A percentile compares a stretch with the other conserved stretches of the same genome.
These are phyloP conservation scores for Xerocomellus amylosporus DNA, from an alignment of 768 basidiomycete genomes.

Conservation along the genomic window DNA sequence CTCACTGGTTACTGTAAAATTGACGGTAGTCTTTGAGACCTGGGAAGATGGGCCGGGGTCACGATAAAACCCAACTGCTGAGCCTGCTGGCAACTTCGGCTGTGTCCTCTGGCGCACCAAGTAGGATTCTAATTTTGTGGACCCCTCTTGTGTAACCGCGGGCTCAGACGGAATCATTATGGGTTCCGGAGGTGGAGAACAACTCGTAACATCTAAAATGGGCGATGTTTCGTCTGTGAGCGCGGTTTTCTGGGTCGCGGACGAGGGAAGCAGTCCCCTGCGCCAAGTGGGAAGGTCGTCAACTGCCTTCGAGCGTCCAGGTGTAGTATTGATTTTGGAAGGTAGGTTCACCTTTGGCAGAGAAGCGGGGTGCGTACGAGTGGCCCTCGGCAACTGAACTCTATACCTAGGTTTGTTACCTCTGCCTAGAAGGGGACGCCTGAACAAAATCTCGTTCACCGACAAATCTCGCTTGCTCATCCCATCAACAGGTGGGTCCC, in stretches of 20 bases:
- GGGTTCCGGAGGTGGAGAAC: constrained; percentile 62
- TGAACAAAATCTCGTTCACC: constrained; percentile 65
- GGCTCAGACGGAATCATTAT: constrained; percentile 22
- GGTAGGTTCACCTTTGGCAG: constrained; percentile 43
- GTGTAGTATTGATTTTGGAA: constrained; percentile 14
- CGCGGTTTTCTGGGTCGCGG: constrained; percentile 6
- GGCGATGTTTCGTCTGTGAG: constrained; percentile 12
- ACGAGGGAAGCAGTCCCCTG: constrained; percentile 25
- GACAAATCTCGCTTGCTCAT: constrained; percentile 61
- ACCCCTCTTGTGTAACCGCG: constrained; percentile 35
- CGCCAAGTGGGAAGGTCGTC: constrained; percentile 42
- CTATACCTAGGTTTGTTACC: constrained; percentile 33
- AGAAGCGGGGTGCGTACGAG: constrained; percentile 4
- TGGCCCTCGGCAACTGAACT: constrained; percentile 36
- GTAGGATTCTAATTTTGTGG: constrained; percentile 25
- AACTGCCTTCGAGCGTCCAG: constrained; percentile 33
- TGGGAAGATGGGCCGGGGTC: constrained; percentile 52
- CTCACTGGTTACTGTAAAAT: constrained; percentile 80
- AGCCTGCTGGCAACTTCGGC: constrained; percentile 70
- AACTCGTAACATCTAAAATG: constrained; percentile 54
- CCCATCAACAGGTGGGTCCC: constrained; percentile 66
- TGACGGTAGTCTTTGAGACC: constrained; percentile 52
- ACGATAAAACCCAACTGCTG: constrained; percentile 71
- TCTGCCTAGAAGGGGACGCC: constrained; percentile 35
- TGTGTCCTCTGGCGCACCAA: constrained; percentile 49